Base-by-base conservation (phyloP, 805 yeast genomes). In the Candida boidinii region DNA sequence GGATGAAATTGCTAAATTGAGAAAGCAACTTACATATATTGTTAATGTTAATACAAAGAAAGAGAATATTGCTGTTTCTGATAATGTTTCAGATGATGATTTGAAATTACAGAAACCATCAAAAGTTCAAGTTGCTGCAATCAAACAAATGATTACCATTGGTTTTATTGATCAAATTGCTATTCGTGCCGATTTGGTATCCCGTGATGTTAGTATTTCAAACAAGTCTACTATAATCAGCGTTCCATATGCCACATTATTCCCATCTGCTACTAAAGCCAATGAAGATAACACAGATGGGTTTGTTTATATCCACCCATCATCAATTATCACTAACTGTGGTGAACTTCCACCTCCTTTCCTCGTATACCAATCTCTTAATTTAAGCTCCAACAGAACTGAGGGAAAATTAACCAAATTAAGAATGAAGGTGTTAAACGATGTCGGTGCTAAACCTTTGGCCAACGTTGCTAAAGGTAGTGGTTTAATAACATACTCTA, bases 161-260 rank as follows among this genome's bases (percentile, higher is more conserved):
- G 98, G 97, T 0, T 92, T 83, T 47, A 68, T 92, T 25, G 99
- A 92, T 54, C 94, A 84, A 50, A 70, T 90, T 16, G 94, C 94
- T 2, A 71, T 85, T 12, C 67, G 97, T 39, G 88, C 85, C 1
- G 96, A 88, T 48, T 44, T 76, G 21, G 58, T 76, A 6, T 76
- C 83, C 14, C 63, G 76, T 1, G 94, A 82, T 14, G 64, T 75
- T 7, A 63, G 57, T 29, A 56, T 79, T 4, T 62, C 79, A 2
- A 80, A 79, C 39, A 76, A 69, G 32, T 62, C 79, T 4, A 64
- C 60, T 26, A 66, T 79, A 25, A 69, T 65, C 34, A 71, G 65
- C 36, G 64, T 84, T 11, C 92, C 92, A 2, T 84, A 82, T 44
- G 48, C 69, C 4, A 70, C 88, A 0, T 60, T 79, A 3, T 58